Percentiles rank a stretch among this genome's conserved stretches.
Evolutionary conservation across 176 grass and related monocot genomes (phyloP).

Genomic region (Ampelocalamus luodianensis): DNA sequence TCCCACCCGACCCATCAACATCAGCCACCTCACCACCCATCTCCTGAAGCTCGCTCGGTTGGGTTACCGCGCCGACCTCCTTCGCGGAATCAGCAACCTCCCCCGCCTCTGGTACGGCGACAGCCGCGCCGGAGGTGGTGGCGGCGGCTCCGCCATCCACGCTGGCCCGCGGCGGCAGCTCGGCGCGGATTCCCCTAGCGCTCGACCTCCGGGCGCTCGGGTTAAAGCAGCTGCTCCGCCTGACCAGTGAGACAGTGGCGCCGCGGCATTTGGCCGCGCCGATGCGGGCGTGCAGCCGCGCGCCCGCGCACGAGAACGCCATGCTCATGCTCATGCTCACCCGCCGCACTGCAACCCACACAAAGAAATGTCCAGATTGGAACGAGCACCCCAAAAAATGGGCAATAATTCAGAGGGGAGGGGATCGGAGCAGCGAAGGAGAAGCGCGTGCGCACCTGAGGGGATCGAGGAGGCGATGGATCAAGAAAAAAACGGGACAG

Average conservation of each 20-base stretch:
- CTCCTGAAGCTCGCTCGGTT: background rate
- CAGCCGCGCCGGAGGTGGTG: background rate
- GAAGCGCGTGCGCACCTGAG: background rate
- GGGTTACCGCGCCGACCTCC: background rate
- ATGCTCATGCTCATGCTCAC: constrained; percentile 58
- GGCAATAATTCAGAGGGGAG: background rate
- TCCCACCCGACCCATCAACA: constrained; percentile 39
- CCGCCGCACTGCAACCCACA: background rate
- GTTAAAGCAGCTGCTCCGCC: background rate
- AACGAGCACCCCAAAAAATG: background rate
- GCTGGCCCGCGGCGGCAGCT: constrained; percentile 31
- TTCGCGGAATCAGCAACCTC: background rate
- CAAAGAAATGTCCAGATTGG: constrained; percentile 26
- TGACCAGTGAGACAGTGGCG: background rate
- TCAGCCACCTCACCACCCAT: constrained; percentile 18
- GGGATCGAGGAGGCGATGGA: background rate
- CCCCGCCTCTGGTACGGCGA: constrained; percentile 6
- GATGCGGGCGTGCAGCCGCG: constrained; percentile 29
- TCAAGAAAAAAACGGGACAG: background rate
- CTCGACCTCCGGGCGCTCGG: background rate
- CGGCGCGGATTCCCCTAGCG: constrained; percentile 32
- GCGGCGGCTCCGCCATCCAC: background rate
- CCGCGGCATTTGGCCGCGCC: constrained; percentile 31
- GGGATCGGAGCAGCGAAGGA: background rate
- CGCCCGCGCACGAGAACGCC: constrained; percentile 49